Evolutionary conservation across 2,329 filamentous ascomycete genomes (phyloP).

Genomic region (Mollisia scopiformis): DNA sequence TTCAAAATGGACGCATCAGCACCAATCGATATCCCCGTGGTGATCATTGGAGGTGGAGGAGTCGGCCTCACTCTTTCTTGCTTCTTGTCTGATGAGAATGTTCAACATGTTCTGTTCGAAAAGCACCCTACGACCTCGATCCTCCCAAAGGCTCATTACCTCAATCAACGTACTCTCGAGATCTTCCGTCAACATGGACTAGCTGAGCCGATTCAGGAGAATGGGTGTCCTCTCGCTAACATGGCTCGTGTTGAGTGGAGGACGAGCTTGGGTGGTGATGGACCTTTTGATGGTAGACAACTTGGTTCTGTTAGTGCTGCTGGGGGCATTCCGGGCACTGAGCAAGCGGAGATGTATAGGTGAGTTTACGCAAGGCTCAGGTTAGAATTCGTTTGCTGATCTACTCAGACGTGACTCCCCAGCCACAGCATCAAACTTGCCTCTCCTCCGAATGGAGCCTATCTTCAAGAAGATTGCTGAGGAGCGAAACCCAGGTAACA

Average conservation of each 20-base stretch:
- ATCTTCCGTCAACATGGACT: constrained; percentile 13
- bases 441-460: constrained; percentile 20
- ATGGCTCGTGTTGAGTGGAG: constrained; percentile 9
- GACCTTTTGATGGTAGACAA: constrained; percentile 6
- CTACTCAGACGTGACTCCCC: constrained; percentile 2
- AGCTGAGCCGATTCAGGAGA: neutral
- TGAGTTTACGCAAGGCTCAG: neutral
- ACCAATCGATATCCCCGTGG: constrained; percentile 5
- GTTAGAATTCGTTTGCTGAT: neutral
- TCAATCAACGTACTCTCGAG: constrained; percentile 20
- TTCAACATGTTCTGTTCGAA: constrained; percentile 22
- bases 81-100: constrained; percentile 20
- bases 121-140: constrained; percentile 7
- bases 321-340: constrained; percentile 4
- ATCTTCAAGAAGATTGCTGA: constrained; percentile 19
- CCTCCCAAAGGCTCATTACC: constrained; percentile 13
- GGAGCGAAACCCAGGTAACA: constrained; percentile 18
- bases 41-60: constrained; percentile 3
- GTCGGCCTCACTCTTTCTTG: constrained; percentile 22
- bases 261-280: constrained; percentile 11
- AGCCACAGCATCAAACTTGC: constrained; percentile 13
- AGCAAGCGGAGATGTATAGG: neutral
- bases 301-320: neutral
- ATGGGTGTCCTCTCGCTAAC: neutral
- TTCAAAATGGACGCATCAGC: neutral